Evolutionary conservation across 1,284 basidiomycete species (phyloP).

Genomic region (Leccinum solheimii): DNA sequence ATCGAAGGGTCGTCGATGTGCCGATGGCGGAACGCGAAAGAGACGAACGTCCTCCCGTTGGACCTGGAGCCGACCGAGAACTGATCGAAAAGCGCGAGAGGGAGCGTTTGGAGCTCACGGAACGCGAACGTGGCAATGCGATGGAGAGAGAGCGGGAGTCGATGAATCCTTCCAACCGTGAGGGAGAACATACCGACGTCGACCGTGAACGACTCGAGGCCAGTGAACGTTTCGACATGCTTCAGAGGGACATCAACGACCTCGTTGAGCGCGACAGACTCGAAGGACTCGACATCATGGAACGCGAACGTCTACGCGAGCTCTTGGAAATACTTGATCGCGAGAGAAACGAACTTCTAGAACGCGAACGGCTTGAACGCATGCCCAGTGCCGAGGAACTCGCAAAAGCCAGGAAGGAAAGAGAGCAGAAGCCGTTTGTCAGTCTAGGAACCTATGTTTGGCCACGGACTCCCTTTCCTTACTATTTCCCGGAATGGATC

Average conservation of each 20-base stretch:
- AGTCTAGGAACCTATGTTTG: slow-evolving; percentile 68
- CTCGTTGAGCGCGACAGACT: slow-evolving; percentile 33
- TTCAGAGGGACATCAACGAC: slow-evolving; percentile 31
- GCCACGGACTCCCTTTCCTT: slow-evolving; percentile 53
- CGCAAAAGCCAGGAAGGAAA: slow-evolving; percentile 33
- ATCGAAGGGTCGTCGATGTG: slow-evolving; percentile 22
- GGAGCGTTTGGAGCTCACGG: slow-evolving; percentile 25
- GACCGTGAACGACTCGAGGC: slow-evolving; percentile 32
- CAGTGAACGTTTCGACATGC: slow-evolving; percentile 31
- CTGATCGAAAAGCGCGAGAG: slow-evolving; percentile 22
- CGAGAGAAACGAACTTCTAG: slow-evolving; percentile 30
- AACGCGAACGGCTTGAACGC: slow-evolving; percentile 35
- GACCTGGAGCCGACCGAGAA: slow-evolving; percentile 21
- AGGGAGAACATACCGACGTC: slow-evolving; percentile 26
- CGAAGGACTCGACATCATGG: slow-evolving; percentile 28
- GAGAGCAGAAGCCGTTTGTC: slow-evolving; percentile 40
- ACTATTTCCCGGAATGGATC: slow-evolving; percentile 42
- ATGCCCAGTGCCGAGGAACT: slow-evolving; percentile 36
- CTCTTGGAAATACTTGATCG: slow-evolving; percentile 31
- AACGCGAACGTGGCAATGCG: slow-evolving; percentile 21
- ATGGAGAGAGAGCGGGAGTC: slow-evolving; percentile 26
- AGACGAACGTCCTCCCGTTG: slow-evolving; percentile 21
- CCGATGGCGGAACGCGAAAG: slow-evolving; percentile 22
- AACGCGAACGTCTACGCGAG: slow-evolving; percentile 33
- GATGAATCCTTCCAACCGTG: slow-evolving; percentile 16